A percentile compares a stretch with the other conserved stretches of the same genome.
These are phyloP conservation scores for Pholiota microspora DNA, from an alignment of 768 basidiomycete genomes.

Conservation along the genomic window DNA sequence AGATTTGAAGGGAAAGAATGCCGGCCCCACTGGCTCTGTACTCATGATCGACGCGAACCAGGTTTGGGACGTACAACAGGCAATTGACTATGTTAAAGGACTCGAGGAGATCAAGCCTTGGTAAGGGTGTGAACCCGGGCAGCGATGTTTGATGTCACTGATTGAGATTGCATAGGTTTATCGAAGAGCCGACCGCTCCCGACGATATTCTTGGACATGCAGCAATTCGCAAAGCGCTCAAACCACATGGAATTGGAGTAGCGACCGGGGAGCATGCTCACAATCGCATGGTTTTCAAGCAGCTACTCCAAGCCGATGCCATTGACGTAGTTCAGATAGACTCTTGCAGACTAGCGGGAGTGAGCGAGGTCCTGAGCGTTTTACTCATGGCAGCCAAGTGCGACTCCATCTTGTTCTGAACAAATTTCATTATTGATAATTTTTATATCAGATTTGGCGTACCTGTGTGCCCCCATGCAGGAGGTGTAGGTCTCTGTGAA, in stretches of 20 bases:
- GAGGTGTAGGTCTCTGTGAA: constrained; percentile 92
- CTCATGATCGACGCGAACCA: constrained; percentile 99
- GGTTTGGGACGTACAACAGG: constrained; percentile 92
- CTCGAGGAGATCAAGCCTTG: constrained; percentile 84
- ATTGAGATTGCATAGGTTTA: constrained; percentile 55
- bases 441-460: constrained; percentile 60
- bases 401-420: neutral
- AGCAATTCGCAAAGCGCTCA: constrained; percentile 72
- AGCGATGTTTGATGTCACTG: neutral
- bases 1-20: constrained; percentile 83
- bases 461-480: constrained; percentile 91
- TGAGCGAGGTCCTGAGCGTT: constrained; percentile 90
- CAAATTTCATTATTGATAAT: neutral
- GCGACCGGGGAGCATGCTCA: constrained; percentile 96
- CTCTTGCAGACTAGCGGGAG: constrained; percentile 89
- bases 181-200: constrained; percentile 91
- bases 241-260: constrained; percentile 80
- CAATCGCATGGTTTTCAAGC: constrained; percentile 95
- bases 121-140: constrained; percentile 34
- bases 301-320: constrained; percentile 84
- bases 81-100: constrained; percentile 86
- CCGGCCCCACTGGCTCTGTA: constrained; percentile 90
- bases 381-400: constrained; percentile 90
- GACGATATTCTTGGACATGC: constrained; percentile 90
- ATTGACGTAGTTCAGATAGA: constrained; percentile 97